Conservation (phyloP, 1,284 basidiomycete genomes). For the Lignosus rhinocerotis region DNA sequence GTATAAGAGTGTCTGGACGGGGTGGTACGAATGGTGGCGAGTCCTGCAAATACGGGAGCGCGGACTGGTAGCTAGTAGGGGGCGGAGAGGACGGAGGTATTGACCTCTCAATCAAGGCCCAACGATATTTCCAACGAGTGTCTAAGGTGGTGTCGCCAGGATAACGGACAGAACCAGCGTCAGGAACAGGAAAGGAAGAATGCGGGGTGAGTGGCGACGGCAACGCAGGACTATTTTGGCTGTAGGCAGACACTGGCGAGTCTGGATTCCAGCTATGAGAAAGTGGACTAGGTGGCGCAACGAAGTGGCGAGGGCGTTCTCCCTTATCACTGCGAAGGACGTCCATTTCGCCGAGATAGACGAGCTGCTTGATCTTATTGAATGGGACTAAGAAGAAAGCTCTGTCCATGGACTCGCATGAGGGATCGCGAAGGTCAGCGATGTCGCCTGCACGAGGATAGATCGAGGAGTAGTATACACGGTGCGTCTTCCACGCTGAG, state of each 20-base stretch:
- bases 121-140: not conserved
- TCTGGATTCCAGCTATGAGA: constrained; percentile 4
- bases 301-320: not conserved
- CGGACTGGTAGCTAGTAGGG: not conserved
- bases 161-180: too few relatives aligned
- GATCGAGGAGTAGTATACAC: constrained; percentile 38
- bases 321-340: constrained; percentile 29
- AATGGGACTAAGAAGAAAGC: constrained; percentile 55
- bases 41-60: not conserved
- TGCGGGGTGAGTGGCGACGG: not conserved
- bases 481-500: not conserved
- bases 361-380: constrained; percentile 65
- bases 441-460: constrained; percentile 70
- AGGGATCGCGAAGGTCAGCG: constrained; percentile 53
- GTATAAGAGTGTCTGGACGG: constrained; percentile 1
- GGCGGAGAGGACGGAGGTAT: not conserved
- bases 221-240: not conserved
- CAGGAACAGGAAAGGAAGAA: not conserved
- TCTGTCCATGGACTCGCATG: constrained; percentile 54
- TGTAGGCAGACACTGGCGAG: constrained; percentile 8
- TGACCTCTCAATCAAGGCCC: not conserved
- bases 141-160: not conserved
- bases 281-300: not conserved
- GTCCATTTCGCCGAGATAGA: constrained; percentile 58
- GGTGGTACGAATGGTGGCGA: not conserved